phyloP scores from a whole-genome alignment of 2,329 filamentous ascomycete species.

The Sporothrix globosa region DNA sequence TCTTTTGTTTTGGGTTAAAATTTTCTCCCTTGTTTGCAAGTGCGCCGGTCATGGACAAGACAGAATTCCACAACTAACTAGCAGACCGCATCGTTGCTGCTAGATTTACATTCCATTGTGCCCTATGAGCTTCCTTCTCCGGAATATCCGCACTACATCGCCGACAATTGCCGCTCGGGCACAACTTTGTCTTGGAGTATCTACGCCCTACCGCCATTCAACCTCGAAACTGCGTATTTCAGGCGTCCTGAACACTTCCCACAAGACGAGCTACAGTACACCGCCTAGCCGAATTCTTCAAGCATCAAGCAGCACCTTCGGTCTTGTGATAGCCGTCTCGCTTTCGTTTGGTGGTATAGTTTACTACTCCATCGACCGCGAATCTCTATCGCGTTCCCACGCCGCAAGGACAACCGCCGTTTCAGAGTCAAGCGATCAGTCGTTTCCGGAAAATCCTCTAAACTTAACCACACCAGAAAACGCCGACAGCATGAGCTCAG shows the following conservation, averaged over 20 bases:
- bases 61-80: background rate
- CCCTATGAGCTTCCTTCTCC: conserved; percentile 21
- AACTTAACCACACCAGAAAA: background rate
- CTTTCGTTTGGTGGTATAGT: conserved; percentile 21
- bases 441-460: background rate
- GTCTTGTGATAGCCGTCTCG: conserved; percentile 23
- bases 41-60: background rate
- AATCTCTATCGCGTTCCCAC: background rate
- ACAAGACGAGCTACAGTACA: background rate
- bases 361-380: background rate
- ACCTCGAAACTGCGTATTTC: background rate
- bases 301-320: conserved; percentile 29
- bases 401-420: background rate
- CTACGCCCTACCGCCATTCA: background rate
- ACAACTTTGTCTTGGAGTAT: background rate
- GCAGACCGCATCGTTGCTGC: background rate
- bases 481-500: conserved; percentile 38
- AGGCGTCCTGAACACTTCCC: background rate
- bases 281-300: conserved; percentile 16
- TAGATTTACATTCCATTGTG: background rate
- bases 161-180: background rate
- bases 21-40: background rate
- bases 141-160: background rate
- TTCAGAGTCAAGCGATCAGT: background rate
- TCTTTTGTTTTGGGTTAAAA: background rate